Base-by-base conservation (phyloP, 176 grass and related monocot species). In the Echinochloa phyllopogon region DNA sequence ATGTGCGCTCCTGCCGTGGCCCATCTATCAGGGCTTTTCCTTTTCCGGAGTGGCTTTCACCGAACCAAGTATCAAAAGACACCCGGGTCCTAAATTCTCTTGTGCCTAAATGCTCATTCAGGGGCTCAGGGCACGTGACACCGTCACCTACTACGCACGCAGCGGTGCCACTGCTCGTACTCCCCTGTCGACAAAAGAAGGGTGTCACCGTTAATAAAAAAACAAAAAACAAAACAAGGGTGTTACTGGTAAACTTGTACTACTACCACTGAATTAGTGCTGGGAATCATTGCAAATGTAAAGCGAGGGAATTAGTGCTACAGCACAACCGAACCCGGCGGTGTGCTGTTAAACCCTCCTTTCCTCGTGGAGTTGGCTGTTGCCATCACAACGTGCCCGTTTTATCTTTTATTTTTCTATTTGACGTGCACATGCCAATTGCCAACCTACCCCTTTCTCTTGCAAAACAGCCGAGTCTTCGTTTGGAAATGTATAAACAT, bases 301-400 rank as follows among this genome's bases (percentile, higher is more conserved):
- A 84, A 78, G 56, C 1, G 0, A 4, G 23, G 0, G 37, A 17
- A 17, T 78, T 78, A 78, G 74, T 73, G 81, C 57, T 52, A 65
- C 87, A 84, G 24, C 86, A 73, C 81, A 47, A 38, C 44, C 2
- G 37, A 64, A 33, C 43, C 56, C 45, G 2, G 64, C 43, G 5
- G 14, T 72, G 86, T 72, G 86, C 80, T 78, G 74, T 71, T 78
- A 29, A 78, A 23, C 10, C 20, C 21, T 40, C 37, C 33, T 38
- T 33, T 69, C 38, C 15, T 29, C 14, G 11, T 17, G 3, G 45
- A 10, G 29, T 33, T 44, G 84, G 20, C 15, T 25, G 66, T 43
- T 10, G 6, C 53, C 53, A 72, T 42, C 65, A 63, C 66, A 21
- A 69, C 20, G 64, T 72, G 50, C 80, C 67, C 29, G 2, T 33